A percentile compares a stretch with the other conserved stretches of the same genome.
Evolutionary conservation across 495 filamentous ascomycete genomes (phyloP).

Genomic region (Rostrohypoxylon terebratum): DNA sequence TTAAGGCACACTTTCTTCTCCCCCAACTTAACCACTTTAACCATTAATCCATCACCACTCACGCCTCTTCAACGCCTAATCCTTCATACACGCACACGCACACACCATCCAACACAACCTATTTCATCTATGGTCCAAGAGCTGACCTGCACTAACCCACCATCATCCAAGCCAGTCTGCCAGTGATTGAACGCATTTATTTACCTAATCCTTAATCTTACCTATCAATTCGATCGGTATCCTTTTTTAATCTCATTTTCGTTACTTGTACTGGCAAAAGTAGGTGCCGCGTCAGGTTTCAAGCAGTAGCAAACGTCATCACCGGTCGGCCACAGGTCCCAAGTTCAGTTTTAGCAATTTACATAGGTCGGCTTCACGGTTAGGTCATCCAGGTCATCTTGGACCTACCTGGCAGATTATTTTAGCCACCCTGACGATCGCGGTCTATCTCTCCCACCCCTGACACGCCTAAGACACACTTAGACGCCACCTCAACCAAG

Average conservation of each 20-base stretch:
- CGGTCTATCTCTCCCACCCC: constrained; percentile 33
- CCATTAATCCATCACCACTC: neutral
- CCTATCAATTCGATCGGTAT: constrained; percentile 47
- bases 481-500: constrained; percentile 21
- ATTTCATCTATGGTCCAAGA: constrained; percentile 33
- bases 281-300: constrained; percentile 37
- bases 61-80: constrained; percentile 22
- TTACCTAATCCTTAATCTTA: constrained; percentile 10
- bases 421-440: constrained; percentile 42
- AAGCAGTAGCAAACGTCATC: constrained; percentile 43
- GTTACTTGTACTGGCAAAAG: neutral
- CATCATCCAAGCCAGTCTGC: neutral
- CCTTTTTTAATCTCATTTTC: constrained; percentile 32
- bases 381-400: constrained; percentile 5
- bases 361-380: neutral
- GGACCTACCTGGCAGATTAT: constrained; percentile 29
- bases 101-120: neutral
- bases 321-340: constrained; percentile 33
- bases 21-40: neutral
- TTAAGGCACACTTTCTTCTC: constrained; percentile 11
- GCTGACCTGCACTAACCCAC: constrained; percentile 32
- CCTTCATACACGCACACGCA: no score
- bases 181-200: constrained; percentile 27
- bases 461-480: constrained; percentile 19
- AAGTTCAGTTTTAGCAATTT: neutral